Base-by-base conservation (phyloP, 768 basidiomycete species). In the Podaxis sp. region DNA sequence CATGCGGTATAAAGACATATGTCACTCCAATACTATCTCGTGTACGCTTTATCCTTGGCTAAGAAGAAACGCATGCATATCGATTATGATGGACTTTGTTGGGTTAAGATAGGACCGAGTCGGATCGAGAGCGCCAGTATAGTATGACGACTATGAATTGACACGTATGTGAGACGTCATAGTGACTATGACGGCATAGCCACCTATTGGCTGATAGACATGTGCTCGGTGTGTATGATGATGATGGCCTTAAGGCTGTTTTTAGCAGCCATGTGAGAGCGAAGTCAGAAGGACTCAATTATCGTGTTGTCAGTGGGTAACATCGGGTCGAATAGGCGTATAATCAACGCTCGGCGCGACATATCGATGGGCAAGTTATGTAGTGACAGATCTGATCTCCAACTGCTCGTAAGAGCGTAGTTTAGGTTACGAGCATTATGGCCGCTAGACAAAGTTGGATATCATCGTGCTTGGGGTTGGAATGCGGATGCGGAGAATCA, bases 401-500 rank as follows among this genome's bases (percentile, higher is more conserved):
- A 22, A 7, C 9, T 9, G 9, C 19, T n/a, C 44, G 7, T 46
- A 9, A 46, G 17, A 22, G 15, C 13, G 8, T n/a, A 0, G 44
- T n/a, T n/a, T 46, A 19, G 40, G 13, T n/a, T n/a, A 13, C n/a
- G 44, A 19, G 44, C n/a, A 19, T 17, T 46, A n/a, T 44, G 22
- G 22, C 15, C n/a, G 13, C 49, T 51, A 51, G 11, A 6, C 49
- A 13, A 22, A 24, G 12, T 51, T 28, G 26, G 49, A 22, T 22
- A 9, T 24, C 24, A 13, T 28, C 13, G 58, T 17, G 33, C 33
- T 48, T 22, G 38, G 48, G 54, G 40, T 74, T 63, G 82, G 79
- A 68, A 90, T 72, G 65, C 75, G 79, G 68, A 82, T 73, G 65
- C 75, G 79, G 67, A 82, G 75, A 64, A 87, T 80, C 92, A 94